Evolutionary conservation across 1,284 basidiomycete species (phyloP).

Genomic region (Pseudozyma hubeiensis): DNA sequence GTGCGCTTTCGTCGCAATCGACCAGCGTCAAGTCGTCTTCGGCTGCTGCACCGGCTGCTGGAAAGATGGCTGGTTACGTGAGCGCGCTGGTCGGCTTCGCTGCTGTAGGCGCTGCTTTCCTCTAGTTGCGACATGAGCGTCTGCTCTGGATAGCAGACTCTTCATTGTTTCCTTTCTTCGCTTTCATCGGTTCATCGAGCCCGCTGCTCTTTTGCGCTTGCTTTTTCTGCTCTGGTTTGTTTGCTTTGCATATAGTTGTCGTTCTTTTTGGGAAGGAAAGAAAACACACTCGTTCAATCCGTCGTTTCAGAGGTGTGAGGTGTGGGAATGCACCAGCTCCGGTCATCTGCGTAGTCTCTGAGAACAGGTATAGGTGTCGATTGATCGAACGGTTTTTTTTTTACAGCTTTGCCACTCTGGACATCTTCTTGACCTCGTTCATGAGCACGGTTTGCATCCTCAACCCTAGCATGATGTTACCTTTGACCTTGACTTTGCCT

Average conservation of each 20-base stretch:
- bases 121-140: constrained; percentile 8
- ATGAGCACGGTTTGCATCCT: constrained; percentile 57
- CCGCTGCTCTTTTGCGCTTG: neutral
- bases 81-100: constrained; percentile 41
- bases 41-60: constrained; percentile 9
- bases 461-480: constrained; percentile 59
- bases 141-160: constrained; percentile 27
- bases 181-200: neutral
- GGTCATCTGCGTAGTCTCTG: too few species aligned
- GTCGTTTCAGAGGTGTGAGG: neutral
- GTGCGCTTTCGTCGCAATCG: constrained; percentile 4
- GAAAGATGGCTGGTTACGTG: constrained; percentile 29
- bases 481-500: constrained; percentile 58
- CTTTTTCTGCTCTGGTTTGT: neutral
- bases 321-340: too few species aligned
- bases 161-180: constrained; percentile 7
- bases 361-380: too few species aligned
- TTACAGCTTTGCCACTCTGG: constrained; percentile 47
- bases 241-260: constrained; percentile 5
- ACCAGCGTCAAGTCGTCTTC: constrained; percentile 34
- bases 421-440: constrained; percentile 57
- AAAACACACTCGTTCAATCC: constrained; percentile 4
- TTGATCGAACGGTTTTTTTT: too few species aligned
- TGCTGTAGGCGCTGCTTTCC: constrained; percentile 46
- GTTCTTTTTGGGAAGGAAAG: neutral